phyloP scores from a whole-genome alignment of 208 protist species.

The Crithidia expoeki region DNA sequence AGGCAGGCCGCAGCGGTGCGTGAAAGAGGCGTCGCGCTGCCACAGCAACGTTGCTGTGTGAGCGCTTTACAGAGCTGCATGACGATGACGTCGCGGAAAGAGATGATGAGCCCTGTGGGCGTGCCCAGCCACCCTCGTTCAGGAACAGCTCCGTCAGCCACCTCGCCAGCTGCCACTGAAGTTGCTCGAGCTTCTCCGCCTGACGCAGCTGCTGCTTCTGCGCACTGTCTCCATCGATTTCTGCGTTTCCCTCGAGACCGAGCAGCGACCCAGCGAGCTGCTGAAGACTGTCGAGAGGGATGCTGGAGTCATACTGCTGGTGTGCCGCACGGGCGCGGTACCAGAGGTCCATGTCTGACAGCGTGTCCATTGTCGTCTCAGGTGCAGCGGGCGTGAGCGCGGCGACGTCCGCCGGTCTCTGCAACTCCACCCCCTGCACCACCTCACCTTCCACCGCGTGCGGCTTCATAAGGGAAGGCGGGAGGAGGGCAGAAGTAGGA shows the following conservation, averaged over 20 bases:
- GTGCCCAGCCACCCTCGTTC: constrained; percentile 76
- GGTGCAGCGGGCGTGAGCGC: constrained; percentile 16
- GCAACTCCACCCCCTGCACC: constrained; percentile 9
- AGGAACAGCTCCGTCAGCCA: constrained; percentile 73
- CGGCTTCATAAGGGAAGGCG: constrained; percentile 2
- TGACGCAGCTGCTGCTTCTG: constrained; percentile 9
- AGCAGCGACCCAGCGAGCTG: neutral
- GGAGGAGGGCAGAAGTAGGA: constrained; percentile 18
- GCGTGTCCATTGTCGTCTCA: constrained; percentile 22
- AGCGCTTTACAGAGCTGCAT: no score
- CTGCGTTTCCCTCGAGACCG: neutral
- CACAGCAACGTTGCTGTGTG: neutral
- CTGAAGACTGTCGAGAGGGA: constrained; percentile 13
- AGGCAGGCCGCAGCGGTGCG: constrained; percentile 6
- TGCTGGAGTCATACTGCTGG: constrained; percentile 29
- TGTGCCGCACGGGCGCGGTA: constrained; percentile 32
- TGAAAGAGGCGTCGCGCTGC: constrained; percentile 26
- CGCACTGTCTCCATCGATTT: neutral
- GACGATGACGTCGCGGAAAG: neutral
- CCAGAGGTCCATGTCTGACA: constrained; percentile 38
- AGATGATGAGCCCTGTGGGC: neutral
- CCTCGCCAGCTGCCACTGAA: constrained; percentile 56
- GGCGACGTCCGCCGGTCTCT: constrained; percentile 1
- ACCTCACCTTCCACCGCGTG: constrained; percentile 36
- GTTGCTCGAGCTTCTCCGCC: constrained; percentile 21